Base-by-base conservation (phyloP, 2,329 filamentous ascomycete genomes). In the Sclerotinia borealis region DNA sequence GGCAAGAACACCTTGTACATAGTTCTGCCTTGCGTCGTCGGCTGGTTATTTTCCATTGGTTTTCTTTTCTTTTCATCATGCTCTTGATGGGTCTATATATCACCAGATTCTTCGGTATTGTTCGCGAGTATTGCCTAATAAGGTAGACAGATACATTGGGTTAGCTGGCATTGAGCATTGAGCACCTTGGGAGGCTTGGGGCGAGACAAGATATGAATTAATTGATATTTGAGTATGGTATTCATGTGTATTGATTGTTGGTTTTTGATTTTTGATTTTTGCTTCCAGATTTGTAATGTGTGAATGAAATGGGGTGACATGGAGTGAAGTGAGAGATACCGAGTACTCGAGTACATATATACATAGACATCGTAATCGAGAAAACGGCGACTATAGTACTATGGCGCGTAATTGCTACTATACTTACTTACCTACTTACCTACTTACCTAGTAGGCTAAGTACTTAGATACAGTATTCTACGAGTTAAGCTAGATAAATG, bases 1-100 rank as follows among this genome's bases (percentile, higher is more conserved):
- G 60, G 51, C 51, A 58, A 37, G 51, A 39, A 48, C 41, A 34
- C 22, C 56, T 58, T 63, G 60, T 63, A 63, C 51, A 63, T 58
- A 58, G 43, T 56, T 39, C 43, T 49, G 27, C 49, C 49, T 61
- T 61, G 51, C 60, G 41, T 58, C 43, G 34, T 48, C 47, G 51
- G 51, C 54, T 56, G 41, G 54, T 60, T 56, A 58, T 49, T 45
- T 47, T 54, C 39, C 22, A 29, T 56, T 51, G 19, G n/a, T 25
- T 31, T 41, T 55, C 37, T 62, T 25, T 49, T 39, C 19, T 41
- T 58, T 19, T 61, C 13, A 22, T 41, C 27, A 27, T 22, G n/a
- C 29, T 55, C 48, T 34, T 52, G 48, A 61, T 29, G 37, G 31
- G 49, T 60, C 19, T 60, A 52, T 52, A 51, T 60, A 37, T 52